Evolutionary conservation across 1,284 basidiomycete species (phyloP).

Genomic region (Puccinia polysora): DNA sequence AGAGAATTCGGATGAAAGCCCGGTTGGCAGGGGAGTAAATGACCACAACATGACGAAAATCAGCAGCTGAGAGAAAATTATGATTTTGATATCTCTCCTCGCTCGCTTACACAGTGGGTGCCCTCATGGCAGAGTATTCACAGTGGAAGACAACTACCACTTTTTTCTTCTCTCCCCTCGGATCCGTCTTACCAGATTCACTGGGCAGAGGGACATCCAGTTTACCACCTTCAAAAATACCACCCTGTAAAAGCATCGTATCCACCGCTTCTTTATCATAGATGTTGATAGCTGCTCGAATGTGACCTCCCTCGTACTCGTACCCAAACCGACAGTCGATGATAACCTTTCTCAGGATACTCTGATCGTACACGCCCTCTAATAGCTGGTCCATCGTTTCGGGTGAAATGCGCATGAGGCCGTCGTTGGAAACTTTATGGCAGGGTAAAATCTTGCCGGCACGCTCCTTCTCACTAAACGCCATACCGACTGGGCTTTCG

Average conservation of each 20-base stretch:
- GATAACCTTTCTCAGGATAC: constrained; percentile 68
- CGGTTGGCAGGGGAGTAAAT: background rate
- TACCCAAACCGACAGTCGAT: constrained; percentile 98
- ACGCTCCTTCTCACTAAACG: constrained; percentile 81
- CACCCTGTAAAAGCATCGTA: constrained; percentile 59
- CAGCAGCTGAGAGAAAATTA: background rate
- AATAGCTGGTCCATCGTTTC: constrained; percentile 66
- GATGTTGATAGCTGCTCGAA: constrained; percentile 85
- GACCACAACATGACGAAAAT: background rate
- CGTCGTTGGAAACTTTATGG: constrained; percentile 86
- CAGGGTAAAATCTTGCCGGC: constrained; percentile 90
- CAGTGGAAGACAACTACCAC: constrained; percentile 95
- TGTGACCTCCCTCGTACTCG: constrained; percentile 89
- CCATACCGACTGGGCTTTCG: constrained; percentile 44
- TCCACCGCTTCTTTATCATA: constrained; percentile 75
- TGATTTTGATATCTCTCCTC: too few relatives aligned
- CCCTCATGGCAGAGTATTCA: constrained; percentile 92
- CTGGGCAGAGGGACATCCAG: constrained; percentile 66
- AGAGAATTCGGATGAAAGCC: background rate
- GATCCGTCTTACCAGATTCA: constrained; percentile 66
- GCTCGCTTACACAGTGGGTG: constrained; percentile 79
- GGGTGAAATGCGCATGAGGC: constrained; percentile 80
- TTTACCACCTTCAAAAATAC: constrained; percentile 46
- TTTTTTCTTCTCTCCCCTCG: constrained; percentile 60
- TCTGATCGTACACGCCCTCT: constrained; percentile 64